phyloP scores from a whole-genome alignment of 331 rosid genomes.

The Dryas integrifolia region DNA sequence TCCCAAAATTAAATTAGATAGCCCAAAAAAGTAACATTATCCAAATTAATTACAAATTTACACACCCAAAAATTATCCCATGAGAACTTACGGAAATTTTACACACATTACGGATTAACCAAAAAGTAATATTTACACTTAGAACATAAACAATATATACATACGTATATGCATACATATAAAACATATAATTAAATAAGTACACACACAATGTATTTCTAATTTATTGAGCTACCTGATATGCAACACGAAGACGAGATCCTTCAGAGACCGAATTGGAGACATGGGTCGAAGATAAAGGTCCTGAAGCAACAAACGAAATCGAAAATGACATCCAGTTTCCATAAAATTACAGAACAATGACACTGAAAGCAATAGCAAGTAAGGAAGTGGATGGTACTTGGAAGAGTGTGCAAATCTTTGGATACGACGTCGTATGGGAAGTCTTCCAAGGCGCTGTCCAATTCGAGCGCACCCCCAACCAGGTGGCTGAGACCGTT shows the following conservation, averaged over 20 bases:
- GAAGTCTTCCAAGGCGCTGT: conserved; percentile 13
- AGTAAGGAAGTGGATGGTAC: conserved; percentile 28
- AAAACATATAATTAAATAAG: too few relatives aligned
- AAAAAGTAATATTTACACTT: not conserved
- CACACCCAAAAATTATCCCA: not conserved
- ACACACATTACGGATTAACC: not conserved
- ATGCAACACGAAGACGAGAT: conserved; percentile 81
- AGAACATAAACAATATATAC: not conserved
- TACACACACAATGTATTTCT: too few relatives aligned
- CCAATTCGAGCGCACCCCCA: conserved; percentile 33
- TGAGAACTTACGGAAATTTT: not conserved
- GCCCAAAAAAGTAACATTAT: not conserved
- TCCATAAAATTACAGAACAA: not conserved
- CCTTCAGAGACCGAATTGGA: conserved; percentile 52
- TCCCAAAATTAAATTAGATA: not conserved
- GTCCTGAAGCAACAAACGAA: conserved; percentile 49
- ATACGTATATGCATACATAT: not conserved
- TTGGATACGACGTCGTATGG: conserved; percentile 42
- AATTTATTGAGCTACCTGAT: conserved; percentile 51
- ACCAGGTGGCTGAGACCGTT: not conserved
- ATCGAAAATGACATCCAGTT: not conserved
- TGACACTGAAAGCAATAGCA: not conserved
- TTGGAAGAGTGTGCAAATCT: conserved; percentile 55
- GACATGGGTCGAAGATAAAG: conserved; percentile 56
- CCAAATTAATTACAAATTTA: not conserved